A percentile compares a stretch with the other conserved stretches of the same genome.
Conservation (phyloP, 1,284 basidiomycete species). For the Grifola frondosa region DNA sequence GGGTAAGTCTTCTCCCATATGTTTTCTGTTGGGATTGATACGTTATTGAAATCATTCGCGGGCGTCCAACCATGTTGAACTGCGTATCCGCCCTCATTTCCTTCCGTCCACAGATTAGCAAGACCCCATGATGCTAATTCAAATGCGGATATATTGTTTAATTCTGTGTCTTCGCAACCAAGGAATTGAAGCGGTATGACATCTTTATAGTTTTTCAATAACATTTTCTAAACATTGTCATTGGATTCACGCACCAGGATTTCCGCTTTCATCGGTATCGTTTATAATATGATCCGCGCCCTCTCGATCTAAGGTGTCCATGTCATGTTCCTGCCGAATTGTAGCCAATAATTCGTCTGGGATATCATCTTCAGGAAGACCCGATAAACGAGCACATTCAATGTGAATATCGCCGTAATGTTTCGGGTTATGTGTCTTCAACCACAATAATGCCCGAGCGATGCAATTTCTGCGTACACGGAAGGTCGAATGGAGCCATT, state of each 20-base stretch:
- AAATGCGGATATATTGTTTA: conserved; percentile 3
- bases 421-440: conserved; percentile 35
- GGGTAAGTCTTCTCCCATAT: conserved; percentile 34
- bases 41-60: conserved; percentile 11
- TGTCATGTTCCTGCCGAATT: conserved; percentile 22
- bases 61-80: conserved; percentile 11
- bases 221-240: background rate
- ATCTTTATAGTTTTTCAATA: conserved; percentile 3
- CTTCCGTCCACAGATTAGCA: conserved; percentile 16
- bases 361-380: conserved; percentile 34
- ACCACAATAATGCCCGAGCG: conserved; percentile 16
- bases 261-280: conserved; percentile 6
- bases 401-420: conserved; percentile 35
- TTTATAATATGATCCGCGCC: conserved; percentile 30
- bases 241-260: background rate
- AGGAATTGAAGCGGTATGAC: conserved; percentile 17
- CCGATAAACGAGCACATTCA: conserved; percentile 17
- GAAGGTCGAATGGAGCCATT: background rate
- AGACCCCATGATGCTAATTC: conserved; percentile 14
- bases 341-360: conserved; percentile 28
- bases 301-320: conserved; percentile 24
- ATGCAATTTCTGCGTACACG: background rate
- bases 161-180: conserved; percentile 15
- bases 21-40: no score
- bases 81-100: conserved; percentile 15